phyloP scores from a whole-genome alignment of 2,329 filamentous ascomycete genomes.

The Nigrograna mackinnonii region DNA sequence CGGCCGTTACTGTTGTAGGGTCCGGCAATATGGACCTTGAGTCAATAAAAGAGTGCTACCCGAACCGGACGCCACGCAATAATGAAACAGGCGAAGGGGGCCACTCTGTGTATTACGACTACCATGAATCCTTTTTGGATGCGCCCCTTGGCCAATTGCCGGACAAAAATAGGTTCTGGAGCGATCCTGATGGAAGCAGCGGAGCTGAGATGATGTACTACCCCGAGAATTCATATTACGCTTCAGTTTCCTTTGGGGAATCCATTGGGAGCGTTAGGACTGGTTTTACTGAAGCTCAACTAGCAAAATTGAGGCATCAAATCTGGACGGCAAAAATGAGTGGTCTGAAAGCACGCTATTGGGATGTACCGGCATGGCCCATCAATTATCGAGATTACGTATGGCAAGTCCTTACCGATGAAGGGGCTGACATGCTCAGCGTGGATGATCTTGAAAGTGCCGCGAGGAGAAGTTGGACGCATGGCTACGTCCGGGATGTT shows the following conservation, averaged over 20 bases:
- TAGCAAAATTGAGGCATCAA: conserved; percentile 18
- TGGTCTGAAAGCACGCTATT: conserved; percentile 26
- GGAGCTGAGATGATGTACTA: no score
- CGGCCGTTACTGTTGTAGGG: no score
- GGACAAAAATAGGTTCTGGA: no score
- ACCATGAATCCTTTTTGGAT: no score
- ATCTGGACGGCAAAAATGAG: conserved; percentile 21
- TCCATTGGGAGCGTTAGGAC: conserved; percentile 21
- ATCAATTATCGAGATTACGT: conserved; percentile 23
- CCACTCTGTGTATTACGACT: no score
- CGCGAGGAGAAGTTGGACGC: conserved; percentile 30
- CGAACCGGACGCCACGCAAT: no score
- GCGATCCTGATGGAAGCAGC: no score
- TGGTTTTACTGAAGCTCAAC: conserved; percentile 13
- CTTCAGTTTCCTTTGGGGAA: conserved; percentile 21
- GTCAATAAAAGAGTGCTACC: no score
- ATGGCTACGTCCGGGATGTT: no score
- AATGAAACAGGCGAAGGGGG: no score
- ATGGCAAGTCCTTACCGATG: conserved; percentile 20
- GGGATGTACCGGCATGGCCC: conserved; percentile 26
- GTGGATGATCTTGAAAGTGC: conserved; percentile 23
- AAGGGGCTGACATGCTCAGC: conserved; percentile 23
- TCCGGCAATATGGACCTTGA: no score
- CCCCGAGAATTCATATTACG: conserved; percentile 29
- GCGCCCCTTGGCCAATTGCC: no score